These are phyloP conservation scores for Candida glaebosa DNA, from an alignment of 805 yeast species.

Conservation along the genomic window DNA sequence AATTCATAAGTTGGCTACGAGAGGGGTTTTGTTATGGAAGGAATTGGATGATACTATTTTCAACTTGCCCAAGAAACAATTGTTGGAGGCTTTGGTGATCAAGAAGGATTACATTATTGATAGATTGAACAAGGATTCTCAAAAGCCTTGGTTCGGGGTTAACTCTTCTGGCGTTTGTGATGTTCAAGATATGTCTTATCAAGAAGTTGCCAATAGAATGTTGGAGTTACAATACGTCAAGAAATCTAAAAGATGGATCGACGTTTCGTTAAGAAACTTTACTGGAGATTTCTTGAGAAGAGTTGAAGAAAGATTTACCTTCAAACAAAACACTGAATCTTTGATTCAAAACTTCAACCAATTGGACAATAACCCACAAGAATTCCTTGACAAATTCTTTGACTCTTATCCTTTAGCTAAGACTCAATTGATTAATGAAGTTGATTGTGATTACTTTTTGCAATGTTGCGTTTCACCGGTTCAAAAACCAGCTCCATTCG, in stretches of 20 bases:
- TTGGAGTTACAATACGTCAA: conserved; percentile 85
- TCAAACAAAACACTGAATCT: conserved; percentile 50
- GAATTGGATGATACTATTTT: conserved; percentile 94
- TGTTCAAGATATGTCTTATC: conserved; percentile 91
- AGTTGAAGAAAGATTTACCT: conserved; percentile 92
- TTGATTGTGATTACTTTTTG: conserved; percentile 92
- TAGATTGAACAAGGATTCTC: conserved; percentile 89
- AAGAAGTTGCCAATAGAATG: conserved; percentile 82
- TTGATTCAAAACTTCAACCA: conserved; percentile 70
- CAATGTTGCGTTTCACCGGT: conserved; percentile 74
- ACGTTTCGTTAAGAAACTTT: conserved; percentile 78
- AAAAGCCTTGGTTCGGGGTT: conserved; percentile 96
- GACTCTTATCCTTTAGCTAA: conserved; percentile 69
- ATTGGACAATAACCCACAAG: conserved; percentile 60
- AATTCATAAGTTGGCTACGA: conserved; percentile 95
- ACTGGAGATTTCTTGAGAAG: conserved; percentile 85
- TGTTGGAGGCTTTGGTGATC: conserved; percentile 73
- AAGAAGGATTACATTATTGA: conserved; percentile 84
- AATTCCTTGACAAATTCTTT: conserved; percentile 57
- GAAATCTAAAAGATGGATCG: conserved; percentile 84
- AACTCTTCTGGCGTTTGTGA: conserved; percentile 81
- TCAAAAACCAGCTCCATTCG: conserved; percentile 98
- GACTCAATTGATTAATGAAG: conserved; percentile 85
- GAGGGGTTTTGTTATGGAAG: conserved; percentile 97
- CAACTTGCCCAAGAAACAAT: conserved; percentile 83